phyloP scores from a whole-genome alignment of 257 asterid genomes.

The Solanum ahanhuiri region DNA sequence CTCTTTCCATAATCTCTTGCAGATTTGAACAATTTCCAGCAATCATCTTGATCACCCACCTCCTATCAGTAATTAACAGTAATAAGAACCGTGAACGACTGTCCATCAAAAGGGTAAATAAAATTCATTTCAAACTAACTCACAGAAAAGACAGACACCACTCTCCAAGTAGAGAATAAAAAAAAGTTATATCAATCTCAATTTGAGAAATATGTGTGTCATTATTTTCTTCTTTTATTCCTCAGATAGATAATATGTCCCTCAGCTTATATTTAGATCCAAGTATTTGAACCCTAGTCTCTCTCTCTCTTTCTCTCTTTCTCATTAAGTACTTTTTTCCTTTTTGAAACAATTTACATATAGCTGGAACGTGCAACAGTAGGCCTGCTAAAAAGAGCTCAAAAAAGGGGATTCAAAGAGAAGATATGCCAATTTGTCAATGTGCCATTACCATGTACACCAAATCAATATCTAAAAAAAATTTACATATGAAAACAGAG shows the following conservation, averaged over 20 bases:
- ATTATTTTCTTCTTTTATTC: background rate
- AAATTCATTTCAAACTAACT: background rate
- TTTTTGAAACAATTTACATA: background rate
- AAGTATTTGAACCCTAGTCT: background rate
- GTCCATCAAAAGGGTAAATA: background rate
- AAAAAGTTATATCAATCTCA: background rate
- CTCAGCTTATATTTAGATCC: background rate
- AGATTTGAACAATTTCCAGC: slow-evolving; percentile 51
- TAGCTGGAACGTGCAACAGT: background rate
- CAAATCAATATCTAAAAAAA: background rate
- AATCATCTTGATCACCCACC: slow-evolving; percentile 88
- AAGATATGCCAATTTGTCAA: background rate
- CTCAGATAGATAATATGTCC: background rate
- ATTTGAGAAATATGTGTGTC: background rate
- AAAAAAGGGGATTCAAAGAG: background rate
- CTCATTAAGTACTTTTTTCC: background rate
- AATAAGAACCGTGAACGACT: slow-evolving; percentile 9
- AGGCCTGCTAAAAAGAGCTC: background rate
- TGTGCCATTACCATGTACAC: background rate
- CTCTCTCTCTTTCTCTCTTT: background rate
- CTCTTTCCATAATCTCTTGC: slow-evolving; percentile 63
- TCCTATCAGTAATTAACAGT: slow-evolving; percentile 43
- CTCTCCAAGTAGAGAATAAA: too few species aligned
- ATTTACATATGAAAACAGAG: background rate
- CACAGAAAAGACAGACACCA: background rate